Conservation (phyloP, 2,329 filamentous ascomycete genomes). For the Fusarium sp. region DNA sequence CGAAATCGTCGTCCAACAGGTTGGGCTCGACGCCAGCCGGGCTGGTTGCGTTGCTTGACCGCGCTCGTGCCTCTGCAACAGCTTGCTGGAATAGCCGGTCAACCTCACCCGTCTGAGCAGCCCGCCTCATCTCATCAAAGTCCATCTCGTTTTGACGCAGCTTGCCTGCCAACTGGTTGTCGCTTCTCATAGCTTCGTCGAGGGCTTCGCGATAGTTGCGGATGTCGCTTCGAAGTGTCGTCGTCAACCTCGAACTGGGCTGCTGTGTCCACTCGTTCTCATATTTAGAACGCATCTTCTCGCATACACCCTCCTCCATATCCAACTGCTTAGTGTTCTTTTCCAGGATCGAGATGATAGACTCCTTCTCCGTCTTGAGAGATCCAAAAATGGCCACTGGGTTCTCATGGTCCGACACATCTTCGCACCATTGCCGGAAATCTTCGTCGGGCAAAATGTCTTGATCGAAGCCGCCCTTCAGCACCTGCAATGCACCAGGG, state of each 20-base stretch:
- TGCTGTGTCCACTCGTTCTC: constrained; percentile 97
- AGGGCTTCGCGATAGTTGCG: constrained; percentile 89
- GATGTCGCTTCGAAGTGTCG: constrained; percentile 87
- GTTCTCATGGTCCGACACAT: constrained; percentile 86
- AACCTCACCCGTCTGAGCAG: constrained; percentile 86
- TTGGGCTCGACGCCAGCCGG: constrained; percentile 76
- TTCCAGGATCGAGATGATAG: constrained; percentile 79
- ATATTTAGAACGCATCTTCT: constrained; percentile 99
- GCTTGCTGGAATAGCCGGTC: constrained; percentile 91
- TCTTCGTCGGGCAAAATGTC: constrained; percentile 90
- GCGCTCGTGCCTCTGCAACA: constrained; percentile 80
- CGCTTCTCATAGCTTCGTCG: constrained; percentile 88
- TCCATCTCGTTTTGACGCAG: constrained; percentile 87
- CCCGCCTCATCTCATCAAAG: constrained; percentile 94
- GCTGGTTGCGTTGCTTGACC: constrained; percentile 70
- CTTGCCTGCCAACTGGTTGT: constrained; percentile 84
- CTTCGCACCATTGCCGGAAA: constrained; percentile 93
- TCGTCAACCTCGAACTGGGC: constrained; percentile 88
- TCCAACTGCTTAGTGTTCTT: constrained; percentile 89
- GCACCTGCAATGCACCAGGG: constrained; percentile 86
- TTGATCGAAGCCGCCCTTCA: constrained; percentile 93
- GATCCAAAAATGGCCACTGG: constrained; percentile 84
- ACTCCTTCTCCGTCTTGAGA: constrained; percentile 80
- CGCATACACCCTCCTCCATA: constrained; percentile 97
- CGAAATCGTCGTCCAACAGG: constrained; percentile 92